Base-by-base conservation (phyloP, 176 grass and related monocot genomes). In the Bothriochloa decipiens region DNA sequence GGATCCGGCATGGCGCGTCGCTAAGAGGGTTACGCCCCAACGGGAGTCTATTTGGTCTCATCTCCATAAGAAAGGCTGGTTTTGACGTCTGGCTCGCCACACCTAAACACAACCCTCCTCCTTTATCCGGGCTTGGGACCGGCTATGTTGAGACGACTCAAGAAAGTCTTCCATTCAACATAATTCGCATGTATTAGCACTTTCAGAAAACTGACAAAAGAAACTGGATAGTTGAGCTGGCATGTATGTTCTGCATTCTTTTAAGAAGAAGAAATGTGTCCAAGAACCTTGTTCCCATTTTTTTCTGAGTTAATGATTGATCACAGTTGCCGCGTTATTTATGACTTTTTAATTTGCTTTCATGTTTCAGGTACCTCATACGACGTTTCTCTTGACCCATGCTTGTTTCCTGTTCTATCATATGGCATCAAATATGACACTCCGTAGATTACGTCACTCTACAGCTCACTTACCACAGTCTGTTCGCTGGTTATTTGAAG, bases 391-490 rank as follows among this genome's bases (percentile, higher is more conserved):
- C 28, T 69, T 98, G 68, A 95, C 91, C 29, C 96, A 95, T 80
- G 83, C 89, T 45, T 98, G 96, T 82, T 98, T 98, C 81, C 71
- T 95, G 72, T 92, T 98, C 78, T 98, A 98, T 80, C 96, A 98
- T 76, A 89, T 93, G 88, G 68, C 85, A 76, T 95, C 96, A 74
- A 98, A 95, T 87, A 95, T 98, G 85, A 95, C 91, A 32, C 91
- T 95, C 42, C 89, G 96, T 46, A 92, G 91, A 90, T 82, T 98
- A 41, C 87, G 83, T 9, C 80, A 92, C 62, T 89, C 85, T 45
- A 80, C 88, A 90, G 72, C 91, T 57, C 68, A 90, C 42, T 82
- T 90, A 26, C 96, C 96, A 83, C 89, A 83, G 20, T 92, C 86
- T 60, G 75, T 93, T 79, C 87, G 28, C 57, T 91, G 94, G 84